Evolutionary conservation across 2,329 filamentous ascomycete species (phyloP), one percentile per base, ranked within the genome.

Genomic region (Cordyceps cateniannulata): DNA sequence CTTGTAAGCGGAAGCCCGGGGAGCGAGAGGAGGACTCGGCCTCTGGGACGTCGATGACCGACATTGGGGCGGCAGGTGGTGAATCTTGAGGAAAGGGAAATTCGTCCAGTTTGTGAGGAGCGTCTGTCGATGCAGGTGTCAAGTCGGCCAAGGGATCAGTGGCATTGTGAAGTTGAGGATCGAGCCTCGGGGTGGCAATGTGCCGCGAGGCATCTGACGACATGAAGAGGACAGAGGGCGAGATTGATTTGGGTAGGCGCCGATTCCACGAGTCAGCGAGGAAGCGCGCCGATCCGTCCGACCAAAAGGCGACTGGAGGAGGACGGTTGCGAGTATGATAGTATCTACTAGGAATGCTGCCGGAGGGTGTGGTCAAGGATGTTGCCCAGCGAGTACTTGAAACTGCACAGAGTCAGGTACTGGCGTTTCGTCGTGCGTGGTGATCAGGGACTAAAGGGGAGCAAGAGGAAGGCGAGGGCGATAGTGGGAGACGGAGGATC

Each of bases 161-260:
- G 14, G 24, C 48, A 51, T 53, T n/a, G 25, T 25, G 27, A 20
- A 42, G 24, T 18, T 32, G 57, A 35, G 57, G 35, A 27, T 59
- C 49, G 27, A 52, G 29, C 40, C 48, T 40, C 48, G 57, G 40
- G 16, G 57, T 24, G 56, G 55, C 55, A 42, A 50, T 48, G 3
- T 38, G 48, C 48, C 57, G 38, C 18, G 48, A 32, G 48, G 48
- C 48, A 52, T 52, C 48, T 14, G 57, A 45, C 35, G 57, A 52
- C 57, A 59, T 59, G 25, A 45, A 47, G 16, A 6, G 18, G 42
- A 6, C 8, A 5, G 16, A n/a, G 18, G 38, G 10, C 32, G 16
- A n/a, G 38, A 16, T 42, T n/a, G 38, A 35, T 35, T 42, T 42
- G 38, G 18, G 38, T 42, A n/a, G 38, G n/a, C 38, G 38, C 16